A percentile compares a stretch with the other conserved stretches of the same genome.
Evolutionary conservation across 2,329 filamentous ascomycete species (phyloP).

Genomic region (Arthroderma sp.): DNA sequence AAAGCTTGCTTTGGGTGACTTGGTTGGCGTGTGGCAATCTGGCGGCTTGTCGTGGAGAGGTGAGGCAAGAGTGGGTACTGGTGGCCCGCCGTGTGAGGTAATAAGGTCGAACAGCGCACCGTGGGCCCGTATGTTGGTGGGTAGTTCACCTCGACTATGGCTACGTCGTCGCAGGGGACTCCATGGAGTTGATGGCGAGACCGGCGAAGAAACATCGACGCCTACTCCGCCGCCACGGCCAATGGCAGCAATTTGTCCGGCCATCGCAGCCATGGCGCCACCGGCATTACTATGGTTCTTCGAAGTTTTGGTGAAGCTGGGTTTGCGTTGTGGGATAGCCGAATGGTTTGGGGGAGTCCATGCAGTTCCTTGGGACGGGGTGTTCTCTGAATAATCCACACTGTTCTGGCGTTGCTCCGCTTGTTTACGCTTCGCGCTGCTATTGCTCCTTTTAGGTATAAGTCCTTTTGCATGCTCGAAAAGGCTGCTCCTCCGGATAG

Average conservation of each 20-base stretch:
- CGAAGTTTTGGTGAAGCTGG: conserved; percentile 26
- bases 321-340: conserved; percentile 24
- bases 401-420: conserved; percentile 15
- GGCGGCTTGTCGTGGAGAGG: conserved; percentile 25
- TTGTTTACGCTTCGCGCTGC: conserved; percentile 34
- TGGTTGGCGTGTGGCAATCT: conserved; percentile 9
- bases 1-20: conserved; percentile 17
- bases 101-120: conserved; percentile 41
- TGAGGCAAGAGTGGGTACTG: conserved; percentile 42
- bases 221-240: conserved; percentile 46
- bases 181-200: conserved; percentile 27
- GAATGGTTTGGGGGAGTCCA: conserved; percentile 8
- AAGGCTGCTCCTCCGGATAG: conserved; percentile 33
- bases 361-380: not conserved
- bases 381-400: not conserved
- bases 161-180: conserved; percentile 35
- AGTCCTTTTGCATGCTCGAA: conserved; percentile 25
- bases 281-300: conserved; percentile 29
- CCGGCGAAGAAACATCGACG: conserved; percentile 25
- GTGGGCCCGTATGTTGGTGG: conserved; percentile 23
- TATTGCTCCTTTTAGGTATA: conserved; percentile 30
- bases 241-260: conserved; percentile 33
- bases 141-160: conserved; percentile 46
- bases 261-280: conserved; percentile 31
- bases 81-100: conserved; percentile 45